Percentiles rank a stretch among this genome's conserved stretches.
Evolutionary conservation across 768 basidiomycete genomes (phyloP).

Genomic region (Exidia glandulosa): DNA sequence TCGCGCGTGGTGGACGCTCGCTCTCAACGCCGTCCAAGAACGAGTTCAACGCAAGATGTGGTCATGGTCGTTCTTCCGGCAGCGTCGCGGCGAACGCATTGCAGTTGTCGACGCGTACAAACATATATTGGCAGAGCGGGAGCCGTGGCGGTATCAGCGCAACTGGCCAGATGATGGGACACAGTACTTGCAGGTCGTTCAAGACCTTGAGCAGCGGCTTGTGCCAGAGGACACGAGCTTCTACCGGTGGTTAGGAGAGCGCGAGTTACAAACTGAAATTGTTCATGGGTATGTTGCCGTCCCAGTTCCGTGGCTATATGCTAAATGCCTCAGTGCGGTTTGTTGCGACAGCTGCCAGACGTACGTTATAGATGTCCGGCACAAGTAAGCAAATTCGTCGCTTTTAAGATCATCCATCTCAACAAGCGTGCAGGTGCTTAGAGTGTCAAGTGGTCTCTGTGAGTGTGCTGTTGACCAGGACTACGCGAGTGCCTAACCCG

Average conservation of each 20-base stretch:
- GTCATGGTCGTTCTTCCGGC: slow-evolving; percentile 22
- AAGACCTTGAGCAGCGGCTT: neutral
- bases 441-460: neutral
- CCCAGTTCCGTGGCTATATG: no score
- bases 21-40: slow-evolving; percentile 14
- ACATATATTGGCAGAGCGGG: neutral
- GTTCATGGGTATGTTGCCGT: neutral
- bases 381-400: neutral
- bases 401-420: no score
- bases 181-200: neutral
- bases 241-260: neutral
- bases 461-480: neutral
- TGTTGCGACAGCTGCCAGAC: neutral
- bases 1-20: slow-evolving; percentile 23
- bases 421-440: no score
- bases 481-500: no score
- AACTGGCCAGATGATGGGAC: neutral
- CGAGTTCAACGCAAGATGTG: slow-evolving; percentile 14
- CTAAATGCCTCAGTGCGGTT: neutral
- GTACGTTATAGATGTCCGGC: neutral
- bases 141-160: neutral
- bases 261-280: neutral
- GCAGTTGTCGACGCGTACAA: slow-evolving; percentile 18
- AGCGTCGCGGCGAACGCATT: slow-evolving; percentile 17
- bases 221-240: neutral